These are phyloP conservation scores for Neofusicoccum sp. DNA, from an alignment of 2,329 filamentous ascomycete genomes.

Conservation along the genomic window DNA sequence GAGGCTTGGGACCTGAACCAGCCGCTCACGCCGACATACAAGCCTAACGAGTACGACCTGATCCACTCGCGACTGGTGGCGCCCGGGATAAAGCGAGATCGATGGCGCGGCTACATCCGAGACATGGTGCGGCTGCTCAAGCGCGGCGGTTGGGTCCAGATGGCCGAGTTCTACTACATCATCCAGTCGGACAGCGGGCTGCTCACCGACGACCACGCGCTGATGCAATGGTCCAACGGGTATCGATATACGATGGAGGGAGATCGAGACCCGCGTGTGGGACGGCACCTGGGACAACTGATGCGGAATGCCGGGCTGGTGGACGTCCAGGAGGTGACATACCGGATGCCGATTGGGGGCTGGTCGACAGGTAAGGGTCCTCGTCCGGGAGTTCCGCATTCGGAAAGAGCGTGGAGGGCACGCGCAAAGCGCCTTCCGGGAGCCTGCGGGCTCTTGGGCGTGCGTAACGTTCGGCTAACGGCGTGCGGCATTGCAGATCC, in stretches of 20 bases:
- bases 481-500: constrained; percentile 27
- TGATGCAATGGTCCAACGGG: constrained; percentile 36
- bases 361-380: constrained; percentile 34
- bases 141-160: constrained; percentile 79
- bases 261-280: constrained; percentile 36
- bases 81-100: constrained; percentile 66
- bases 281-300: constrained; percentile 28
- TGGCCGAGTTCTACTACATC: constrained; percentile 84
- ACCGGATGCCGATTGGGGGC: constrained; percentile 37
- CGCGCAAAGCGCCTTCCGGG: not conserved
- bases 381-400: not conserved
- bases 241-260: constrained; percentile 36
- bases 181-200: constrained; percentile 82
- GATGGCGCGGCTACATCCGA: constrained; percentile 73
- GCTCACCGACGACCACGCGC: constrained; percentile 54
- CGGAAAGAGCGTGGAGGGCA: constrained; percentile 1
- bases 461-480: constrained; percentile 11
- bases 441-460: not conserved
- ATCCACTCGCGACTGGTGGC: constrained; percentile 74
- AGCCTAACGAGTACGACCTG: constrained; percentile 72
- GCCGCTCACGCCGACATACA: constrained; percentile 54
- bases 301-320: constrained; percentile 32
- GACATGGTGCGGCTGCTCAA: constrained; percentile 73
- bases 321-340: constrained; percentile 30
- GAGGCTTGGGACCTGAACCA: constrained; percentile 40